phyloP scores from a whole-genome alignment of 1,284 basidiomycete species.

The Lentinula novae-zelandiae region DNA sequence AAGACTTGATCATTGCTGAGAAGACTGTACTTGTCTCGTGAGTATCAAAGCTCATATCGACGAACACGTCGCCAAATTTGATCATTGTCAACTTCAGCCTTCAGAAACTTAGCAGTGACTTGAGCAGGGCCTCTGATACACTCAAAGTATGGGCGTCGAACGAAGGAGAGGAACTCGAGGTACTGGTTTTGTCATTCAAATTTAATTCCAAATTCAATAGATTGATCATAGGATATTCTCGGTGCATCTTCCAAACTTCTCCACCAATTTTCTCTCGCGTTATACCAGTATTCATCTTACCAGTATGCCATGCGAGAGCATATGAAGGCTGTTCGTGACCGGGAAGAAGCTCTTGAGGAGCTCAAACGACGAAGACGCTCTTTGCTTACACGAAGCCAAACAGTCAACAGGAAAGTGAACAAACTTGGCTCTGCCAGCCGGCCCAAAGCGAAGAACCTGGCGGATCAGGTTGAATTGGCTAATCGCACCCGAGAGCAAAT shows the following conservation, averaged over 20 bases:
- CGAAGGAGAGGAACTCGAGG: constrained; percentile 85
- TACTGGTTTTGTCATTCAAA: constrained; percentile 31
- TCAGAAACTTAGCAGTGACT: constrained; percentile 63
- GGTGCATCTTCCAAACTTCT: constrained; percentile 71
- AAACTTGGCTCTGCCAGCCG: constrained; percentile 60
- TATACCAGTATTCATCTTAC: constrained; percentile 71
- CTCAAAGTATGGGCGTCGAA: constrained; percentile 76
- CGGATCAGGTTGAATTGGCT: constrained; percentile 74
- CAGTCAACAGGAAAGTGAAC: constrained; percentile 83
- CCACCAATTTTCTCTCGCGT: constrained; percentile 63
- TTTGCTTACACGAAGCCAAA: constrained; percentile 72
- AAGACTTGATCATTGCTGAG: constrained; percentile 87
- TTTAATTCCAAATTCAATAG: constrained; percentile 1
- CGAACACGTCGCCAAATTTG: not conserved
- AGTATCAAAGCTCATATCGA: constrained; percentile 24
- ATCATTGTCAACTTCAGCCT: constrained; percentile 29
- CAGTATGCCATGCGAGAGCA: constrained; percentile 71
- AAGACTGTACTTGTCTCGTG: constrained; percentile 78
- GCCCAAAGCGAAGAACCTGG: constrained; percentile 83
- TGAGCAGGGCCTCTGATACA: constrained; percentile 71
- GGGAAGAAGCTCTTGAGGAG: constrained; percentile 83
- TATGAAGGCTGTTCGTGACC: constrained; percentile 76
- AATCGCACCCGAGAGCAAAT: constrained; percentile 79
- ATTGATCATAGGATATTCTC: constrained; percentile 63
- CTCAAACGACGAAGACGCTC: constrained; percentile 70